Evolutionary conservation across 768 basidiomycete genomes (phyloP).

Genomic region (Leucosporidium scottii): DNA sequence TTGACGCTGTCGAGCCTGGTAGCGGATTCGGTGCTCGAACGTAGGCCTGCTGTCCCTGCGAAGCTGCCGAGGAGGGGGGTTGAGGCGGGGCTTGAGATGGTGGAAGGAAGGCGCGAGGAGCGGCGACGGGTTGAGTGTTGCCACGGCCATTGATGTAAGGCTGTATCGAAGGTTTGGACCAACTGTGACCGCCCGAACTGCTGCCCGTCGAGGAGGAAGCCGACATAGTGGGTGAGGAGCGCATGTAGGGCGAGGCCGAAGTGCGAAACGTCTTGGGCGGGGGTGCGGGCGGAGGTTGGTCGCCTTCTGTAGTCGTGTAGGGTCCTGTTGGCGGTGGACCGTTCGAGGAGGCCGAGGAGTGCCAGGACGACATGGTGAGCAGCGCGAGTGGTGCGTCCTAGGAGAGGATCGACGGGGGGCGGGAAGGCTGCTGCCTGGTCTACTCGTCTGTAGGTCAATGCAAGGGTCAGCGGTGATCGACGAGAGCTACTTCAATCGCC

Average conservation of each 20-base stretch:
- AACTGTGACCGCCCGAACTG: not conserved
- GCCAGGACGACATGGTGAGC: no score
- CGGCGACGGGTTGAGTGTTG: conserved; percentile 5
- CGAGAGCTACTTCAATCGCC: no score
- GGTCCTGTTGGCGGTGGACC: no score
- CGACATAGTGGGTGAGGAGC: not conserved
- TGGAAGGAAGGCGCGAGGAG: conserved; percentile 16
- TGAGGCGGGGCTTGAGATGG: not conserved
- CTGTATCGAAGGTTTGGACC: not conserved
- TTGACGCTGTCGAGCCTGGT: not conserved
- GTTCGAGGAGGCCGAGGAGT: no score
- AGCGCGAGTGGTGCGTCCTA: no score
- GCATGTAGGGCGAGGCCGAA: not conserved
- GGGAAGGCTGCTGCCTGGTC: no score
- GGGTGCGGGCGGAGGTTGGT: not conserved
- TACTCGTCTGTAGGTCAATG: no score
- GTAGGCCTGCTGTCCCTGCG: conserved; percentile 19
- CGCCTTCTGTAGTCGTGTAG: no score
- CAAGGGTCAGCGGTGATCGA: no score
- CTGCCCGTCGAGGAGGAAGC: not conserved
- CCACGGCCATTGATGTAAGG: conserved; percentile 30
- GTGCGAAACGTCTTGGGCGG: not conserved
- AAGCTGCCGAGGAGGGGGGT: not conserved
- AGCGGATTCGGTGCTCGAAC: not conserved
- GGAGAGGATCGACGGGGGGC: no score